Percentiles rank a stretch among this genome's conserved stretches.
Conservation (phyloP, 139 green algal genomes). For the Chlamydomonas eustigma region DNA sequence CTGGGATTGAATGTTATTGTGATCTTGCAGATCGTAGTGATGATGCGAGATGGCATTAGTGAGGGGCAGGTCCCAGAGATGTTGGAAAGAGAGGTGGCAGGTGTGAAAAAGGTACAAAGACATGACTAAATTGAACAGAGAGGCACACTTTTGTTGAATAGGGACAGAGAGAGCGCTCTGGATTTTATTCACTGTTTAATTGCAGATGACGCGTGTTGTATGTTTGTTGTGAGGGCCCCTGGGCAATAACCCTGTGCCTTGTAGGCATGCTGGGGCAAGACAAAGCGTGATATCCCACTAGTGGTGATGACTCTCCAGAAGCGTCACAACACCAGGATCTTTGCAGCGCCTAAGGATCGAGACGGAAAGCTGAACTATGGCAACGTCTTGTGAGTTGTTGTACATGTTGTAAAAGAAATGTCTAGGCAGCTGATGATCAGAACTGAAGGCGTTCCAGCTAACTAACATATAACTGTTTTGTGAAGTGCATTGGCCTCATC, state of each 20-base stretch:
- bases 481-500: no score
- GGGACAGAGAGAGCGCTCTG: no score
- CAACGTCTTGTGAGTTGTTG: constrained; percentile 1
- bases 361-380: background rate
- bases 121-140: no score
- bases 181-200: no score
- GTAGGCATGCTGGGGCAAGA: background rate
- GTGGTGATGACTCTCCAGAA: constrained; percentile 5
- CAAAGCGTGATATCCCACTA: background rate
- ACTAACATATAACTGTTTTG: no score
- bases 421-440: no score
- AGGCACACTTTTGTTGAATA: no score
- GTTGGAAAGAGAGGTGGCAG: background rate
- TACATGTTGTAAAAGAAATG: no score
- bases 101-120: background rate
- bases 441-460: no score
- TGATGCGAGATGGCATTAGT: background rate
- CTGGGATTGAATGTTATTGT: background rate
- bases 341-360: background rate
- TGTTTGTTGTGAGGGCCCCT: background rate
- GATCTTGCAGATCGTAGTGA: background rate
- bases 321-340: constrained; percentile 10
- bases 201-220: no score
- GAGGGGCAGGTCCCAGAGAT: background rate
- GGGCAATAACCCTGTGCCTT: background rate